These are phyloP conservation scores for Ceratocystis eucalypticola DNA, from an alignment of 2,329 filamentous ascomycete genomes.

Conservation along the genomic window DNA sequence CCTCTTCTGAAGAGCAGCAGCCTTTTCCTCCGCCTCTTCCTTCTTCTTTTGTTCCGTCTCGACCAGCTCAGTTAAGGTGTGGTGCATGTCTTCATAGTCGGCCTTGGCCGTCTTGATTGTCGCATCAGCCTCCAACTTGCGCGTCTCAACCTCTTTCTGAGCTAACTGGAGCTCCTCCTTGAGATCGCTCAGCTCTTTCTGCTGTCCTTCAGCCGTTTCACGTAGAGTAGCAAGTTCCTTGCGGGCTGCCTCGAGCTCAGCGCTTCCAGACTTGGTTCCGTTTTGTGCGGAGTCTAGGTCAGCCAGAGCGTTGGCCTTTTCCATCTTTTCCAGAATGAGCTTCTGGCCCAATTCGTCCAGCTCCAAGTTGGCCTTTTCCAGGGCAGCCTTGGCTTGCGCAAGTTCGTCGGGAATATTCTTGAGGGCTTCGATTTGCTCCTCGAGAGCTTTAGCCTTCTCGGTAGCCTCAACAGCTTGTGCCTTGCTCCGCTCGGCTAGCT, in stretches of 20 bases:
- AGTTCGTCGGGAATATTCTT: slow-evolving; percentile 27
- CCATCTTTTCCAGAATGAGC: slow-evolving; percentile 47
- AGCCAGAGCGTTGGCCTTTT: slow-evolving; percentile 44
- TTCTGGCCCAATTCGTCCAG: slow-evolving; percentile 37
- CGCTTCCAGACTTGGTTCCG: slow-evolving; percentile 39
- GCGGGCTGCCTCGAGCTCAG: slow-evolving; percentile 39
- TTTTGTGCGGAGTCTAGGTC: slow-evolving; percentile 46
- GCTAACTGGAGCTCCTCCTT: slow-evolving; percentile 35
- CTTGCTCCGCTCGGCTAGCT: slow-evolving; percentile 11
- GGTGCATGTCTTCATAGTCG: slow-evolving; percentile 51
- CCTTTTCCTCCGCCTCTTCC: slow-evolving; percentile 38
- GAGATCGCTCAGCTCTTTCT: slow-evolving; percentile 26
- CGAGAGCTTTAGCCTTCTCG: slow-evolving; percentile 32
- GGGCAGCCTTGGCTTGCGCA: slow-evolving; percentile 7
- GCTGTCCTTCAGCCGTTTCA: slow-evolving; percentile 32
- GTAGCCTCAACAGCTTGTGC: slow-evolving; percentile 21
- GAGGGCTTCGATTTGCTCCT: slow-evolving; percentile 42
- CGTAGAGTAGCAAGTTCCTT: slow-evolving; percentile 37
- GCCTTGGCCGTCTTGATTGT: slow-evolving; percentile 41
- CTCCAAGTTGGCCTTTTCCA: slow-evolving; percentile 26
- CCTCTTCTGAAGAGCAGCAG: slow-evolving; percentile 34
- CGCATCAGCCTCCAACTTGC: slow-evolving; percentile 37
- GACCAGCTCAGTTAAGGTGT: slow-evolving; percentile 46
- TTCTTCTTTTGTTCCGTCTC: slow-evolving; percentile 45
- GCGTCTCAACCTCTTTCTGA: slow-evolving; percentile 41